Conservation (phyloP, 2,329 filamentous ascomycete genomes). For the Raffaelea ambrosiae region DNA sequence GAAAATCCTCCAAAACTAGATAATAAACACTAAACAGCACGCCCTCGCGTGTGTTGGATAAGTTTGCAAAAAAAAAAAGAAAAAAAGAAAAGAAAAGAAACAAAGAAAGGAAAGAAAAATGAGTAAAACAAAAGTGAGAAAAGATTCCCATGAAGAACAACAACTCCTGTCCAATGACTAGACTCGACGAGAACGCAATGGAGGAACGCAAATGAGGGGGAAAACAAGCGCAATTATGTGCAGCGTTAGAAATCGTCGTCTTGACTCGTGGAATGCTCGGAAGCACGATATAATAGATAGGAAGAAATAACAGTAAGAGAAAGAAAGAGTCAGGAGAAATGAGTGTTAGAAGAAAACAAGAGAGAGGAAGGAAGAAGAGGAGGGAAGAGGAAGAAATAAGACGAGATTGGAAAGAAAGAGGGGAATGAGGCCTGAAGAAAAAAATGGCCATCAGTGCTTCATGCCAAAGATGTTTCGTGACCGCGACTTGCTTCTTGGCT, state of each 20-base stretch:
- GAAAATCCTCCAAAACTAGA: not conserved
- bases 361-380: not conserved
- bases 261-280: not conserved
- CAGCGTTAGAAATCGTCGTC: not conserved
- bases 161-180: no score
- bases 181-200: no score
- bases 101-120: not conserved
- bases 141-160: not conserved
- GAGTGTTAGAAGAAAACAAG: slow-evolving; percentile 2
- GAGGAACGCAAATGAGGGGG: no score
- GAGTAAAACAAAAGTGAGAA: not conserved
- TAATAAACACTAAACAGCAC: slow-evolving; percentile 5
- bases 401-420: not conserved
- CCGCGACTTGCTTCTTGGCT: slow-evolving; percentile 66
- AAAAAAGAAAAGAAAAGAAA: not conserved
- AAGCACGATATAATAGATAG: slow-evolving; percentile 1
- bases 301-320: not conserved
- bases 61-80: not conserved
- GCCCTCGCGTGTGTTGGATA: slow-evolving; percentile 1
- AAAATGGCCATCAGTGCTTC: slow-evolving; percentile 10
- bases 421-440: not conserved
- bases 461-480: slow-evolving; percentile 61
- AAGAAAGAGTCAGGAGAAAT: not conserved
- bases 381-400: not conserved
- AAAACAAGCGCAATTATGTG: not conserved